These are phyloP conservation scores for Stephania japonica DNA, from an alignment of 164 flowering plant species.

Conservation along the genomic window DNA sequence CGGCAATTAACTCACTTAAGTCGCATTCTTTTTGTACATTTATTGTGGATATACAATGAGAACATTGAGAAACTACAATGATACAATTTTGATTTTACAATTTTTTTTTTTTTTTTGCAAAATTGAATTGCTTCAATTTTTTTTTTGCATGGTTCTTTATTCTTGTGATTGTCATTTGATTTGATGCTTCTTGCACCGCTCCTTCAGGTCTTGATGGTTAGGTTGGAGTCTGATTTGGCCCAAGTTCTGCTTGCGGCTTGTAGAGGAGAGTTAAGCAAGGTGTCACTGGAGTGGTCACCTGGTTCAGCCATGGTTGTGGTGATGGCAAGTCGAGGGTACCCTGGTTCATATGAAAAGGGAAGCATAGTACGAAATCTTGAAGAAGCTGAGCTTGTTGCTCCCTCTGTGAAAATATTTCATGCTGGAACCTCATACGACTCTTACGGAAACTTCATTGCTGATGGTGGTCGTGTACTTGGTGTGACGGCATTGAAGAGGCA, in stretches of 20 bases:
- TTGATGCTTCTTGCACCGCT: background rate
- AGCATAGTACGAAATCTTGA: conserved; percentile 61
- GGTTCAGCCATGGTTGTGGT: conserved; percentile 98
- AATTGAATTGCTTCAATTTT: background rate
- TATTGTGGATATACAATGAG: background rate
- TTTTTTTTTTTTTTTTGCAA: background rate
- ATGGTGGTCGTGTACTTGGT: conserved; percentile 92
- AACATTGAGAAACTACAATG: background rate
- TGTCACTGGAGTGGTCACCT: conserved; percentile 71
- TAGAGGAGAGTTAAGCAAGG: conserved; percentile 55
- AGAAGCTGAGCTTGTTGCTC: conserved; percentile 58
- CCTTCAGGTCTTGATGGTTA: conserved; percentile 80
- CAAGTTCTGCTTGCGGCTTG: conserved; percentile 87
- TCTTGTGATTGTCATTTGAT: background rate
- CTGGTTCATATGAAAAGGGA: conserved; percentile 74
- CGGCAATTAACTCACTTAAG: background rate
- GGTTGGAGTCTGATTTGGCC: conserved; percentile 83
- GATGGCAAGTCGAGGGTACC: conserved; percentile 93
- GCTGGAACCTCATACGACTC: conserved; percentile 73
- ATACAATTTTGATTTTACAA: background rate
- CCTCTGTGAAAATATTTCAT: conserved; percentile 73
- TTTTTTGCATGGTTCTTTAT: background rate
- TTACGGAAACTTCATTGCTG: conserved; percentile 60
- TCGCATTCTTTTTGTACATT: background rate
- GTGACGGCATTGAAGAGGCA: conserved; percentile 81